Conservation (phyloP, 2,329 filamentous ascomycete species). For the Podosphaera leucotricha region DNA sequence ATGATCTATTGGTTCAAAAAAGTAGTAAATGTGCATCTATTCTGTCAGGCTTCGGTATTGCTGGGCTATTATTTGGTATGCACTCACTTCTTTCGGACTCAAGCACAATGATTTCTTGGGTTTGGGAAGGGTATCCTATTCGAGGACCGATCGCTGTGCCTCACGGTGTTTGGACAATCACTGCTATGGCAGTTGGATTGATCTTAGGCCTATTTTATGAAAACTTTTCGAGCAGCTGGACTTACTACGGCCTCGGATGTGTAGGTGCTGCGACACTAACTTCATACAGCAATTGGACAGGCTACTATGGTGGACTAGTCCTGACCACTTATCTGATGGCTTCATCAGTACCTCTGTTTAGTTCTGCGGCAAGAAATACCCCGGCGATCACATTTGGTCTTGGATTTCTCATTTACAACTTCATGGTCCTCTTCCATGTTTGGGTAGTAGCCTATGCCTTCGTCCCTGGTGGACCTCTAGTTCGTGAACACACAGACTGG, state of each 20-base stretch:
- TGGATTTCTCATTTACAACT: slow-evolving; percentile 77
- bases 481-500: slow-evolving; percentile 90
- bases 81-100: slow-evolving; percentile 90
- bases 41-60: slow-evolving; percentile 55
- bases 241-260: slow-evolving; percentile 53
- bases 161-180: slow-evolving; percentile 71
- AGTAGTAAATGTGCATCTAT: slow-evolving; percentile 42
- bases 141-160: slow-evolving; percentile 68
- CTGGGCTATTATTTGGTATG: slow-evolving; percentile 65
- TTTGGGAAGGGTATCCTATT: slow-evolving; percentile 88
- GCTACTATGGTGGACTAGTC: slow-evolving; percentile 62
- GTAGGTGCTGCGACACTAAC: slow-evolving; percentile 61
- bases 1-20: slow-evolving; percentile 20
- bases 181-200: slow-evolving; percentile 67
- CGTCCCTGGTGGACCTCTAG: slow-evolving; percentile 75
- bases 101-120: slow-evolving; percentile 97
- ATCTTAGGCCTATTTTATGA: slow-evolving; percentile 54
- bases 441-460: slow-evolving; percentile 98
- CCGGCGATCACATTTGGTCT: slow-evolving; percentile 66
- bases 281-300: slow-evolving; percentile 57
- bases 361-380: slow-evolving; percentile 50
- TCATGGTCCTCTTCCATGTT: slow-evolving; percentile 89
- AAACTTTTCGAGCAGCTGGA: slow-evolving; percentile 51
- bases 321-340: slow-evolving; percentile 65
- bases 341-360: slow-evolving; percentile 49